Evolutionary conservation across 2,329 filamentous ascomycete genomes (phyloP).

Genomic region (Ophiocordyceps camponoti-floridani): DNA sequence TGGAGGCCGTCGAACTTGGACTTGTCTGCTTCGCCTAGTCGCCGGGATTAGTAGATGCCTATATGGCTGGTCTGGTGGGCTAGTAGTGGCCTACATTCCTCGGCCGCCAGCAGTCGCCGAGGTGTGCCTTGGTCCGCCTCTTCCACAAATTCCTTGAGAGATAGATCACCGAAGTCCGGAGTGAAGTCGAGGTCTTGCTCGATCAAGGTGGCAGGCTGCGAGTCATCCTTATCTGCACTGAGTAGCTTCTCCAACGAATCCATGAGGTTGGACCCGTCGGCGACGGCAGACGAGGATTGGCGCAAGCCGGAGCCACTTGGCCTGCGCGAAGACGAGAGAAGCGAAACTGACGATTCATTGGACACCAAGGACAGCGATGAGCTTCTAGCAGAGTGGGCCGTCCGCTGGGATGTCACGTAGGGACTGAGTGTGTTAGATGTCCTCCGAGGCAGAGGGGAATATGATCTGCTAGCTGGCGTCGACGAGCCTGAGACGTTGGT

Average conservation of each 20-base stretch:
- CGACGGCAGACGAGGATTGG: conserved; percentile 26
- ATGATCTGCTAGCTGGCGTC: conserved; percentile 49
- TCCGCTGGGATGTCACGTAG: conserved; percentile 48
- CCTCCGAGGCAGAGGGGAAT: conserved; percentile 52
- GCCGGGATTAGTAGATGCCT: neutral
- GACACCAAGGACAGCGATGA: conserved; percentile 66
- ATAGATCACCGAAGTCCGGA: conserved; percentile 64
- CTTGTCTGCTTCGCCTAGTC: conserved; percentile 59
- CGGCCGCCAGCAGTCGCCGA: conserved; percentile 31
- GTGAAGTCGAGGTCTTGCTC: conserved; percentile 41
- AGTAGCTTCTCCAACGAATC: conserved; percentile 43
- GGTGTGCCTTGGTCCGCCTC: conserved; percentile 6
- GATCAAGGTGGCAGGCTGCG: conserved; percentile 13
- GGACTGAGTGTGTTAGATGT: conserved; percentile 52
- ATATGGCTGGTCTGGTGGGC: neutral
- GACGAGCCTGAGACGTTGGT: conserved; percentile 38
- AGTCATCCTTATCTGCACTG: conserved; percentile 2
- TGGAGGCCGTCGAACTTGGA: conserved; percentile 82
- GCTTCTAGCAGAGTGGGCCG: conserved; percentile 48
- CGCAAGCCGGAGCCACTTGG: conserved; percentile 52
- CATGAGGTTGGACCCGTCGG: conserved; percentile 46
- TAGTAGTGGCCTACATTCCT: conserved; percentile 46
- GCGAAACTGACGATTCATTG: conserved; percentile 59
- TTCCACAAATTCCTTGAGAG: conserved; percentile 52
- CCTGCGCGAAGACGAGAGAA: conserved; percentile 46